These are phyloP conservation scores for Solanum ossicruentum DNA, from an alignment of 257 asterid species.

Conservation along the genomic window DNA sequence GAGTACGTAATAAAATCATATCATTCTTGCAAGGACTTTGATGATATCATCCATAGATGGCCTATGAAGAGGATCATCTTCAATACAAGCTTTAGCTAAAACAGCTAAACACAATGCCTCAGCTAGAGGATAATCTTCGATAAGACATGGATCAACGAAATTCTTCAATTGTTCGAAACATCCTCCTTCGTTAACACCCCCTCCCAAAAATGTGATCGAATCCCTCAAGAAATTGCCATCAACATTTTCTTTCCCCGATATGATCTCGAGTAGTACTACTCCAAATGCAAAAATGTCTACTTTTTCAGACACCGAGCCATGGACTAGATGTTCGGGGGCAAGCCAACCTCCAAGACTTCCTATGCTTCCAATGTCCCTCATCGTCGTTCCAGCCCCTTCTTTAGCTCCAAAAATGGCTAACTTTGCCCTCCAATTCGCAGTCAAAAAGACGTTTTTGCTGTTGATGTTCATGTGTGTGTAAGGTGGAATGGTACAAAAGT, in stretches of 20 bases:
- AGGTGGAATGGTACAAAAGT: slow-evolving; percentile 47
- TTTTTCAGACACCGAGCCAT: slow-evolving; percentile 15
- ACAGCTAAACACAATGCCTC: slow-evolving; percentile 70
- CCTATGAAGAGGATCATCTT: slow-evolving; percentile 57
- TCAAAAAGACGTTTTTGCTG: slow-evolving; percentile 35
- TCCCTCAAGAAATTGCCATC: slow-evolving; percentile 34
- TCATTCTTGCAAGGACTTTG: slow-evolving; percentile 67
- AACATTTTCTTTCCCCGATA: slow-evolving; percentile 36
- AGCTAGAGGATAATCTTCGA: slow-evolving; percentile 57
- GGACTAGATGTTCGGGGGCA: slow-evolving; percentile 10
- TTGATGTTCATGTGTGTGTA: slow-evolving; percentile 26
- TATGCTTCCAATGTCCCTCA: slow-evolving; percentile 4
- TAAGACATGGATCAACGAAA: slow-evolving; percentile 49
- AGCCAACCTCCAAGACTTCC: slow-evolving; percentile 1
- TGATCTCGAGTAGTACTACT: slow-evolving; percentile 43
- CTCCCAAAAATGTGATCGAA: slow-evolving; percentile 28
- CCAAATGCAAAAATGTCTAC: slow-evolving; percentile 53
- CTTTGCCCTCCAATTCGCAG: slow-evolving; percentile 60
- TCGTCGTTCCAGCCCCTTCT: background rate
- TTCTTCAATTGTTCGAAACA: slow-evolving; percentile 58
- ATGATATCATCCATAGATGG: slow-evolving; percentile 71
- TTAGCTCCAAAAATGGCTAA: slow-evolving; percentile 25
- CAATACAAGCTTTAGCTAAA: slow-evolving; percentile 66
- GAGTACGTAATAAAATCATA: slow-evolving; percentile 1
- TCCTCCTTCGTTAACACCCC: slow-evolving; percentile 37